These are phyloP conservation scores for Monsonia emarginata DNA, from an alignment of 441 rosid genomes.

Conservation along the genomic window DNA sequence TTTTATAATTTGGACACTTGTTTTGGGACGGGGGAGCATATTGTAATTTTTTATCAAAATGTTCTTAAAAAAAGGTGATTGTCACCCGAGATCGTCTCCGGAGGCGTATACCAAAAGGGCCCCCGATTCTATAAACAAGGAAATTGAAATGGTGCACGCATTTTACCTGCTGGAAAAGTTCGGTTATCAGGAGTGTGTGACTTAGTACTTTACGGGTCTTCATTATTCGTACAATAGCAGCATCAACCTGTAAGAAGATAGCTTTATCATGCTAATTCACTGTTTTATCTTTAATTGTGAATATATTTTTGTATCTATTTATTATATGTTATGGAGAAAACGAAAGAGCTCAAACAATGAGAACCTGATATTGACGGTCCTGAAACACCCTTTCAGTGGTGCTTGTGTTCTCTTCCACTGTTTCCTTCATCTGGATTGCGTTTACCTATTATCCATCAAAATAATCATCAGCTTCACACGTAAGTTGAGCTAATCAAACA, in stretches of 20 bases:
- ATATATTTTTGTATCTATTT: background rate
- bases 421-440: conserved; percentile 99
- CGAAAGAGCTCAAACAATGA: background rate
- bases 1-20: too few species aligned
- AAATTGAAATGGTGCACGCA: background rate
- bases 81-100: too few species aligned
- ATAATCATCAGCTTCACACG: background rate
- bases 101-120: too few species aligned
- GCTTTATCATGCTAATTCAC: conserved; percentile 6
- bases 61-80: too few species aligned
- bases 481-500: background rate
- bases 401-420: conserved; percentile 95
- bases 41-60: too few species aligned
- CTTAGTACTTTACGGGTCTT: conserved; percentile 94
- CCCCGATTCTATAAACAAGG: background rate
- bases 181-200: conserved; percentile 94
- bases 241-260: conserved; percentile 58
- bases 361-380: conserved; percentile 97
- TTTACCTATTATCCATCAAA: conserved; percentile 49
- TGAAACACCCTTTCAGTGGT: conserved; percentile 97
- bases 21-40: too few species aligned
- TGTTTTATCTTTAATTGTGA: background rate
- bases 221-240: conserved; percentile 97
- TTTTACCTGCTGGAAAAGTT: conserved; percentile 94
- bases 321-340: background rate